A percentile compares a stretch with the other conserved stretches of the same genome.
phyloP scores from a whole-genome alignment of 495 filamentous ascomycete genomes.

The Platismatia glauca region DNA sequence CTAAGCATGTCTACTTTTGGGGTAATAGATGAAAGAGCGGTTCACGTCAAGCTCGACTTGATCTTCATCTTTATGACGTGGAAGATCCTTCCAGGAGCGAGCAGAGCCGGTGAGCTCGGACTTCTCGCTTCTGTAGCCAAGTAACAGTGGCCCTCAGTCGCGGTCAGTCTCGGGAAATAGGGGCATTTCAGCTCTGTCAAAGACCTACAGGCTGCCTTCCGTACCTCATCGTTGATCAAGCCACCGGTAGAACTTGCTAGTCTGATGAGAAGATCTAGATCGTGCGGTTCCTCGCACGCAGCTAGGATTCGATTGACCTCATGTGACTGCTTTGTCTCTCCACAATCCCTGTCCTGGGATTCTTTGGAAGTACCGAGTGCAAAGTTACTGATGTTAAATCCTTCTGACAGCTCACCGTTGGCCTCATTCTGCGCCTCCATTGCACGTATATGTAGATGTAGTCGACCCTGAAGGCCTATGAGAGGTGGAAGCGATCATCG shows the following conservation, averaged over 20 bases:
- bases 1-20: conserved; percentile 47
- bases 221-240: conserved; percentile 69
- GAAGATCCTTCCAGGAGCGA: conserved; percentile 46
- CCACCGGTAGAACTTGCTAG: conserved; percentile 68
- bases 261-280: conserved; percentile 52
- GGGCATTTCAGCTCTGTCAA: not conserved
- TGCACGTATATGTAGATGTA: not conserved
- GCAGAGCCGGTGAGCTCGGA: conserved; percentile 21
- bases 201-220: conserved; percentile 74
- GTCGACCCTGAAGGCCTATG: not conserved
- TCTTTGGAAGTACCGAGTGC: not conserved
- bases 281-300: conserved; percentile 53
- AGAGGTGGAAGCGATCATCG: not conserved
- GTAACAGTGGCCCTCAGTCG: conserved; percentile 63
- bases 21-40: conserved; percentile 95
- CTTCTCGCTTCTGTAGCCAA: conserved; percentile 44
- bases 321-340: not conserved
- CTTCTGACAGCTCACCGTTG: not conserved
- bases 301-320: conserved; percentile 23
- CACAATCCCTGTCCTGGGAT: conserved; percentile 2
- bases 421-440: not conserved
- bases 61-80: conserved; percentile 70
- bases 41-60: conserved; percentile 89
- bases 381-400: not conserved
- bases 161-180: not conserved